Evolutionary conservation across 495 filamentous ascomycete species (phyloP), one percentile per base, ranked within the genome.

Genomic region (Tuber aestivum): DNA sequence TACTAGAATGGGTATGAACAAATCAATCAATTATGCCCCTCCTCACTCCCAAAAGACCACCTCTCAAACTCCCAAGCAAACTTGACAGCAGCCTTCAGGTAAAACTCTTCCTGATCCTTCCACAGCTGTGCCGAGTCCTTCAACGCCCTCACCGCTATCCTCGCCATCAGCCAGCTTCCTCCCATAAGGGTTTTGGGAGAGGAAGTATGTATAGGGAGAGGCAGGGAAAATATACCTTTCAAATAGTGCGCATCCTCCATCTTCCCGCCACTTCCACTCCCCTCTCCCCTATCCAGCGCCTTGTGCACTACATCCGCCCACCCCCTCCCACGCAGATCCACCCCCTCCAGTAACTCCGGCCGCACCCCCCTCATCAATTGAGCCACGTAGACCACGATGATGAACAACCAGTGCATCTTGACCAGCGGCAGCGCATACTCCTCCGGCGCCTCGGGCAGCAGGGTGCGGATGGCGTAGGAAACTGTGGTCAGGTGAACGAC

Each of bases 371-470:
- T 94, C 21, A 94, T 86, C 23, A 92, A 80, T 83, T 93, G 91
- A 0, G 89, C 85, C 41, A 95, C 89, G 77, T 96, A 98, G 3
- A 94, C 88, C 0, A 90, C 86, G 41, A 97, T 81, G 0, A 91
- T 90, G 61, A 96, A 87, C 6, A 98, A 84, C 94, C 93, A 97
- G 92, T 96, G 97, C 81, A 95, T 91, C 27, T 90, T 87, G 12
- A 97, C 87, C 27, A 98, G 84, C 27, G 85, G 85, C 50, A 93
- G 81, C 76, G 95, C 94, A 75, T 89, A 93, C 79, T 89, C 89
- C 6, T 86, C 83, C 0, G 94, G 94, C 21, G 97, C 87, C 9
- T 92, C 82, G 7, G 95, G 95, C 2, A 98, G 86, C 14, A 98
- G 83, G 40, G 95, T 91, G 2, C 95, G 89, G 10, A 97, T 89